Base-by-base conservation (phyloP, 495 filamentous ascomycete genomes). In the Xylaria curta region DNA sequence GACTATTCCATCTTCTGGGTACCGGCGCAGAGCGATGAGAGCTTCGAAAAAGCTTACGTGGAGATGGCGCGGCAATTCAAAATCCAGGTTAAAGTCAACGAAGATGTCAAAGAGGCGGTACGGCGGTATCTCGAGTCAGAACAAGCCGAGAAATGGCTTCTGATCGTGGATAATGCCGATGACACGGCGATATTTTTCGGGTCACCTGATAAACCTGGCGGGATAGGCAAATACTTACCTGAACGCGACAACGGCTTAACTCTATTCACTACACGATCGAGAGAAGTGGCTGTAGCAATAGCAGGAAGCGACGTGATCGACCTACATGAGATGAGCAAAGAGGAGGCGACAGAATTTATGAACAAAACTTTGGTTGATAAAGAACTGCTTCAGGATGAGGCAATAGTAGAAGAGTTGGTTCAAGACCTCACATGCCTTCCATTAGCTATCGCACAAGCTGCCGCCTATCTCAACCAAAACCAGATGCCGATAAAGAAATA, bases 1-100 rank as follows among this genome's bases (percentile, higher is more conserved):
- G 78, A 83, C 1, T 86, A 78, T 60, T 84, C 85, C 1, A 71
- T 89, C 31, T 82, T 88, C 62, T 90, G 87, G 87, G 72, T 89
- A 17, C 77, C 81, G 0, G 82, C 81, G 0, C 69, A 80, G 1
- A 84, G 77, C 49, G 13, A 62, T 0, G 83, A 81, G 47, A 82
- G 67, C 19, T 78, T 89, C 40, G 76, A 87, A 12, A 82, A 87
- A 72, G 78, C 82, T 0, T 89, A 84, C 73, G n/a, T 54, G 6
- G 76, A 78, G 0, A 83, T 89, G 53, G 84, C 80, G 0, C 66
- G 69, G 49, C 44, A 74, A 2, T 70, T 84, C 10, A 63, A 71
- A 0, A 65, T 80, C 61, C 9, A 33, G 60, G 63, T 38, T 13
- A 33, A 31, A 12, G 66, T 64, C 0, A 51, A 75, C 17, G 64